Evolutionary conservation across 1,284 basidiomycete genomes (phyloP).

Genomic region (Heterobasidion irregulare): DNA sequence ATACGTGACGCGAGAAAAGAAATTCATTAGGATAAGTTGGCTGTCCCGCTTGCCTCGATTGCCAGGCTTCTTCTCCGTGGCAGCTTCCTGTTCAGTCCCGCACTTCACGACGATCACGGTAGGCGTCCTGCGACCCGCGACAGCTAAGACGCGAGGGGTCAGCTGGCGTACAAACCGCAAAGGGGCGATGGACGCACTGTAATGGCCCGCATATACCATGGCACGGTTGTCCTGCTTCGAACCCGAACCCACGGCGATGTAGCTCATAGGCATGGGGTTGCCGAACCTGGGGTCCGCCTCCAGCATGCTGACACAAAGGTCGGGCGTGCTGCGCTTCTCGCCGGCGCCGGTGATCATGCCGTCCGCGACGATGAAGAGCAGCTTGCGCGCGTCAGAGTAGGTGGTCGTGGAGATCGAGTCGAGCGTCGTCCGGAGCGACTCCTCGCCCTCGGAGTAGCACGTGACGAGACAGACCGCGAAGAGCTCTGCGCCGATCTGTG

Average conservation of each 20-base stretch:
- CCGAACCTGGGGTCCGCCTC: slow-evolving; percentile 95
- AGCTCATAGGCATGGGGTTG: slow-evolving; percentile 94
- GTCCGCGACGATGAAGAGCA: slow-evolving; percentile 94
- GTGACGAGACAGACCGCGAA: slow-evolving; percentile 95
- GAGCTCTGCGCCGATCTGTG: slow-evolving; percentile 88
- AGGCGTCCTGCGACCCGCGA: slow-evolving; percentile 84
- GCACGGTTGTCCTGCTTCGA: slow-evolving; percentile 89
- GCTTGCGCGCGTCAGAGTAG: slow-evolving; percentile 88
- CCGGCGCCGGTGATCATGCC: slow-evolving; percentile 99
- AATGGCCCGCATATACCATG: slow-evolving; percentile 99
- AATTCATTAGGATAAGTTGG: slow-evolving; percentile 99
- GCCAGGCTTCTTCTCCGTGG: slow-evolving; percentile 86
- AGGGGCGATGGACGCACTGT: slow-evolving; percentile 54
- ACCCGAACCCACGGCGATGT: slow-evolving; percentile 86
- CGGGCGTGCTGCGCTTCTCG: slow-evolving; percentile 91
- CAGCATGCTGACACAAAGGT: slow-evolving; percentile 89
- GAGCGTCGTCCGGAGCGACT: slow-evolving; percentile 85
- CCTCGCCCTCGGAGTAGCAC: slow-evolving; percentile 96
- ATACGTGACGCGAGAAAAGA: slow-evolving; percentile 97
- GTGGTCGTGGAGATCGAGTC: slow-evolving; percentile 88
- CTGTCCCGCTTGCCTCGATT: slow-evolving; percentile 99
- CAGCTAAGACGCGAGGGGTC: slow-evolving; percentile 31
- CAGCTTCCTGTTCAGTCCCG: slow-evolving; percentile 80
- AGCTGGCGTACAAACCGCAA: not conserved
- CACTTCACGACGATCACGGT: slow-evolving; percentile 98